A percentile compares a stretch with the other conserved stretches of the same genome.
These are phyloP conservation scores for Pueraria montana DNA, from an alignment of 306 rosid species.

Conservation along the genomic window DNA sequence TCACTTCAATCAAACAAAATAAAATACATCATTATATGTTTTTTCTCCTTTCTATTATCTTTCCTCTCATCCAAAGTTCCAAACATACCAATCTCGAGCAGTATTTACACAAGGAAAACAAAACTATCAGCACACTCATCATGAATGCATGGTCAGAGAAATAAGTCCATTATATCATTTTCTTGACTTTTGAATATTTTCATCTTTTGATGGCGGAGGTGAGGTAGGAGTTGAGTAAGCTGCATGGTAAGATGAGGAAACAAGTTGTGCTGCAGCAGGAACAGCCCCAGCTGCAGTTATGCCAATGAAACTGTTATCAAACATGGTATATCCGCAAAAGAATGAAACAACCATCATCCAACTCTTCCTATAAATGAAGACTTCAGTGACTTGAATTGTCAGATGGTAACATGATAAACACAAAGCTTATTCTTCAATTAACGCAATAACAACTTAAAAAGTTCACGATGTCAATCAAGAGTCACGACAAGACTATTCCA, in stretches of 20 bases:
- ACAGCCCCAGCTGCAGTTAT: conserved; percentile 70
- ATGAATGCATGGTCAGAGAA: neutral
- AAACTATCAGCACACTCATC: neutral
- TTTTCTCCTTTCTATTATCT: neutral
- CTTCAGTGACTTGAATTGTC: neutral
- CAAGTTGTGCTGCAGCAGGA: conserved; percentile 75
- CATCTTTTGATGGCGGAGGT: conserved; percentile 61
- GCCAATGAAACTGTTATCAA: conserved; percentile 22
- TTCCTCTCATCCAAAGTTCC: neutral
- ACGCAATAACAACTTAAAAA: neutral
- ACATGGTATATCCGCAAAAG: neutral
- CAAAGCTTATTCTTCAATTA: neutral
- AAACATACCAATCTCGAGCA: neutral
- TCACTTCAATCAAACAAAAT: neutral
- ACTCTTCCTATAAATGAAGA: neutral
- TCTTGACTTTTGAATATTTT: conserved; percentile 58
- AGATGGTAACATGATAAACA: neutral
- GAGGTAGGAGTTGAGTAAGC: conserved; percentile 54
- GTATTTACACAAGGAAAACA: conserved; percentile 27
- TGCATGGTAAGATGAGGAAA: conserved; percentile 74
- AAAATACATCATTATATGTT: neutral
- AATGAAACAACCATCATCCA: neutral
- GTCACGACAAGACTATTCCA: neutral
- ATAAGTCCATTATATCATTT: conserved; percentile 34
- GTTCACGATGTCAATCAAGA: neutral